These are phyloP conservation scores for Carex arenaria DNA, from an alignment of 202 grass and related monocot genomes.

Conservation along the genomic window DNA sequence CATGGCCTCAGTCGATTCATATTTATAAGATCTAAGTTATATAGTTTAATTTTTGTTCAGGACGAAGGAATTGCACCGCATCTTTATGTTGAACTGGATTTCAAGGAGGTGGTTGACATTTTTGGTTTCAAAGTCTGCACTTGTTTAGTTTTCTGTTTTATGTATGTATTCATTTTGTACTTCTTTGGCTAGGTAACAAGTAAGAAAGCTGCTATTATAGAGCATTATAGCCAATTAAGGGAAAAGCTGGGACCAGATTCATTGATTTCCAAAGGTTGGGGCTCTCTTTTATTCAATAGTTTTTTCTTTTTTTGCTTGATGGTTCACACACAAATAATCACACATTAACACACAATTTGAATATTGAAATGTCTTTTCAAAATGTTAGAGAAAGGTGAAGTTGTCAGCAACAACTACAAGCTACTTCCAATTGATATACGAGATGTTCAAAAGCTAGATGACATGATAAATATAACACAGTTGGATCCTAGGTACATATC, in stretches of 20 bases:
- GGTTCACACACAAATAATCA: neutral
- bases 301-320: neutral
- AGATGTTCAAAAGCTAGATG: slow-evolving; percentile 68
- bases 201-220: slow-evolving; percentile 89
- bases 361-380: slow-evolving; percentile 12
- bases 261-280: slow-evolving; percentile 72
- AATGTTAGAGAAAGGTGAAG: slow-evolving; percentile 88
- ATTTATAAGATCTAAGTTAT: neutral
- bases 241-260: slow-evolving; percentile 74
- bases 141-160: slow-evolving; percentile 12
- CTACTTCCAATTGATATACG: slow-evolving; percentile 81
- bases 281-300: slow-evolving; percentile 11
- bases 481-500: slow-evolving; percentile 65
- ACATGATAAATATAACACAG: slow-evolving; percentile 51
- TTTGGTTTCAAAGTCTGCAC: slow-evolving; percentile 18
- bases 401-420: slow-evolving; percentile 72
- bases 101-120: slow-evolving; percentile 69
- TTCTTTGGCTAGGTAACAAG: slow-evolving; percentile 69
- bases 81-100: slow-evolving; percentile 95
- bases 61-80: slow-evolving; percentile 82
- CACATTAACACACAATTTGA: neutral
- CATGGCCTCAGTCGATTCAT: neutral
- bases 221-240: slow-evolving; percentile 73
- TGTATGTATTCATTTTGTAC: slow-evolving; percentile 24
- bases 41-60: slow-evolving; percentile 33